Percentiles rank a stretch among this genome's conserved stretches.
Evolutionary conservation across 495 filamentous ascomycete genomes (phyloP).

Genomic region (Friedmanniomyces endolithicus): DNA sequence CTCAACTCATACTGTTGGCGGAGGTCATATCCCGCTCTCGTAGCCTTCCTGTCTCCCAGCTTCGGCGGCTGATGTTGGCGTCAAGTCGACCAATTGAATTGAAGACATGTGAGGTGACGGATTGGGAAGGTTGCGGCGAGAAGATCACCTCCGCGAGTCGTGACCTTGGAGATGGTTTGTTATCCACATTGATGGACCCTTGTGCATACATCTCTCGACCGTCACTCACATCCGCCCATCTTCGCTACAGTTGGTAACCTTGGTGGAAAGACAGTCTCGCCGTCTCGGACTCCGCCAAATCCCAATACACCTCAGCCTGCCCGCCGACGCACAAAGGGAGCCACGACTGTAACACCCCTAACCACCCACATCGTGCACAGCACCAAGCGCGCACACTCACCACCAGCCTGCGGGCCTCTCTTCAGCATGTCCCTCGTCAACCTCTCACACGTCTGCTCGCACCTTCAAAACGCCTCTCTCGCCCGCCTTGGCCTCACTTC

Average conservation of each 20-base stretch:
- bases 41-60: neutral
- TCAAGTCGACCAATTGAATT: neutral
- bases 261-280: too few relatives aligned
- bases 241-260: too few relatives aligned
- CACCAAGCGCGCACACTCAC: neutral
- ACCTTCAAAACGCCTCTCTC: constrained; percentile 85
- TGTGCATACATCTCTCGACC: too few relatives aligned
- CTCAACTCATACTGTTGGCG: neutral
- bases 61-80: constrained; percentile 2
- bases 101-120: neutral
- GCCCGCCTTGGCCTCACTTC: constrained; percentile 80
- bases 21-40: neutral
- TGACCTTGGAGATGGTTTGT: too few relatives aligned
- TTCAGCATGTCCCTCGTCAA: constrained; percentile 70
- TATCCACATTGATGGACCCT: too few relatives aligned
- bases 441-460: constrained; percentile 72
- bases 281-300: too few relatives aligned
- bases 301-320: too few relatives aligned
- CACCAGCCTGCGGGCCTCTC: constrained; percentile 15
- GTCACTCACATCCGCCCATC: too few relatives aligned
- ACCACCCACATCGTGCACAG: neutral
- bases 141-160: neutral
- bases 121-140: constrained; percentile 5
- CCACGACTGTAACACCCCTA: neutral
- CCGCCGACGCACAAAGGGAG: neutral